phyloP scores from a whole-genome alignment of 495 filamentous ascomycete genomes.

The Schizothecium vesticola region DNA sequence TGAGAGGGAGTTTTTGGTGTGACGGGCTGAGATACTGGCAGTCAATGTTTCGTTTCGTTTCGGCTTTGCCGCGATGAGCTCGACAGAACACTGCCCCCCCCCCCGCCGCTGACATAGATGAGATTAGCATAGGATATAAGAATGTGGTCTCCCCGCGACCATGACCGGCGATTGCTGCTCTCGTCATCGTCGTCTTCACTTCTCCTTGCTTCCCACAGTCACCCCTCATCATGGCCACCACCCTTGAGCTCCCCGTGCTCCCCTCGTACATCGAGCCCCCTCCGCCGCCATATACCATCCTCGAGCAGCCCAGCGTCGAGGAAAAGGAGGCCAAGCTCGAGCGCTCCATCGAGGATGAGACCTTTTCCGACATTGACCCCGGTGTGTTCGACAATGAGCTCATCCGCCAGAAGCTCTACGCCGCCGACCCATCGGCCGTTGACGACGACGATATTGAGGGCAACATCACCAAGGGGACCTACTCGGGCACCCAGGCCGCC shows the following conservation, averaged over 20 bases:
- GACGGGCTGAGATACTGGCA: neutral
- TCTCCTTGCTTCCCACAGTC: neutral
- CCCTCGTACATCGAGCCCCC: neutral
- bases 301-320: neutral
- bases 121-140: neutral
- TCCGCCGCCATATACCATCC: neutral
- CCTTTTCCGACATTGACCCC: slow-evolving; percentile 27
- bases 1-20: neutral
- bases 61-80: neutral
- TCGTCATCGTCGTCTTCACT: neutral
- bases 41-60: neutral
- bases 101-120: neutral
- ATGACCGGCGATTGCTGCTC: neutral
- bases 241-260: neutral
- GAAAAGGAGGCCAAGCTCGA: neutral
- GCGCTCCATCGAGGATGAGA: slow-evolving; percentile 15
- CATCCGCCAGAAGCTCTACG: slow-evolving; percentile 24
- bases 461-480: slow-evolving; percentile 27
- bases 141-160: neutral
- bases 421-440: slow-evolving; percentile 22
- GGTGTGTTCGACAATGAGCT: slow-evolving; percentile 33
- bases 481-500: slow-evolving; percentile 36
- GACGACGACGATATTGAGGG: slow-evolving; percentile 19
- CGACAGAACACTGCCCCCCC: neutral
- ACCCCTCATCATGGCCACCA: neutral